Percentiles rank a stretch among this genome's conserved stretches.
phyloP scores from a whole-genome alignment of 2,329 filamentous ascomycete species.

The Fusarium sp. region DNA sequence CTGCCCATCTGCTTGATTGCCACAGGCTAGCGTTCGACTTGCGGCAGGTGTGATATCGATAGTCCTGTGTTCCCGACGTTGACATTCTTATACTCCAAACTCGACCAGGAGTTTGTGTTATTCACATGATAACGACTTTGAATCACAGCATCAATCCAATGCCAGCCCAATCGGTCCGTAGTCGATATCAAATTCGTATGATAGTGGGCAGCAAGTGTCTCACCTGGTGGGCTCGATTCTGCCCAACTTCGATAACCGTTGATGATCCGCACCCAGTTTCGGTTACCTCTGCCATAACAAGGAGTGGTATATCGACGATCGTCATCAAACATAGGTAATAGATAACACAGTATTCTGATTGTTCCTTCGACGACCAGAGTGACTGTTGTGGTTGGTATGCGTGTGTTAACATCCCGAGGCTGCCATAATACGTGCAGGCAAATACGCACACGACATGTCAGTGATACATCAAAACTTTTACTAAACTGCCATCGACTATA shows the following conservation, averaged over 20 bases:
- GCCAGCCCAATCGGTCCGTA: background rate
- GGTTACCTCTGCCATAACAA: slow-evolving; percentile 14
- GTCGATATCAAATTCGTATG: background rate
- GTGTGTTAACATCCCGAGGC: background rate
- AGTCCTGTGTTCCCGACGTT: background rate
- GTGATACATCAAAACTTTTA: background rate
- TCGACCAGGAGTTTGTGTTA: background rate
- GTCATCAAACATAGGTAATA: slow-evolving; percentile 1
- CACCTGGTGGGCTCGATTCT: background rate
- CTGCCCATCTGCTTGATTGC: too few species aligned
- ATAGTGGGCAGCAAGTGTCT: background rate
- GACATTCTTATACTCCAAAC: background rate
- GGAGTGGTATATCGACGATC: slow-evolving; percentile 16
- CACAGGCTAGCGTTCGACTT: background rate
- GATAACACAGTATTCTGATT: background rate
- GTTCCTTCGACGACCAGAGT: background rate
- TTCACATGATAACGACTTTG: background rate
- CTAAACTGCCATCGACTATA: too few species aligned
- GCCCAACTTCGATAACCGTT: slow-evolving; percentile 10
- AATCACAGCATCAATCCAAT: background rate
- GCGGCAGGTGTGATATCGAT: background rate
- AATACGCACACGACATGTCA: background rate
- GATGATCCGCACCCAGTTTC: slow-evolving; percentile 16
- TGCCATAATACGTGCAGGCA: too few species aligned
- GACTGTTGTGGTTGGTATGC: background rate